Percentiles rank a stretch among this genome's conserved stretches.
Evolutionary conservation across 2,329 filamentous ascomycete genomes (phyloP).

Genomic region (Nigrospora sphaerica): DNA sequence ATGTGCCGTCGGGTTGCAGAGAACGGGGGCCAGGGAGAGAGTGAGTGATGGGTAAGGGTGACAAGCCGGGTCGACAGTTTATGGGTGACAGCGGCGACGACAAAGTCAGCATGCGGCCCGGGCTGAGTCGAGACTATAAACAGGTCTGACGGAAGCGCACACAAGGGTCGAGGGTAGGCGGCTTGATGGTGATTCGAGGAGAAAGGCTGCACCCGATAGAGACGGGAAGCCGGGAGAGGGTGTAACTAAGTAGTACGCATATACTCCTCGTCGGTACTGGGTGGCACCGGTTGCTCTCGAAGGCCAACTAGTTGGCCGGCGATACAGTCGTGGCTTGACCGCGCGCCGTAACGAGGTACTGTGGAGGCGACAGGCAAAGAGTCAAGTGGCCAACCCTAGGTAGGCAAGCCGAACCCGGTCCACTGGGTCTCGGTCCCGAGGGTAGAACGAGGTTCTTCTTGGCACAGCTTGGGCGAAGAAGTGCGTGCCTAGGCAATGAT

Average conservation of each 20-base stretch:
- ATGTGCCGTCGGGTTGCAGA: too few species aligned
- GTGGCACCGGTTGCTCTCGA: slow-evolving; percentile 1
- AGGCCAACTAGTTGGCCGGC: not conserved
- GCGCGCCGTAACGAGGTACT: too few species aligned
- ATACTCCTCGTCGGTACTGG: not conserved
- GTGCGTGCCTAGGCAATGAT: too few species aligned
- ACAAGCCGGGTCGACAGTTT: too few species aligned
- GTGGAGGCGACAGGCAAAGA: too few species aligned
- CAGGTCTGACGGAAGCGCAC: slow-evolving; percentile 2
- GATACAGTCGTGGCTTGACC: not conserved
- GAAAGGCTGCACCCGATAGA: slow-evolving; percentile 2
- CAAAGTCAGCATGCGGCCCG: not conserved
- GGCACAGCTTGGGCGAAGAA: too few species aligned
- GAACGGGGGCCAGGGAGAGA: too few species aligned
- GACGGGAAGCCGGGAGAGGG: slow-evolving; percentile 3
- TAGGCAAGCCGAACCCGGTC: not conserved
- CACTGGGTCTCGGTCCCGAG: not conserved
- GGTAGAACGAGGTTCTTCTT: too few species aligned
- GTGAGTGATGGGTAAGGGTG: too few species aligned
- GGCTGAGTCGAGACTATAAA: slow-evolving; percentile 5
- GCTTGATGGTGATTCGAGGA: slow-evolving; percentile 5
- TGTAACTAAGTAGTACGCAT: not conserved
- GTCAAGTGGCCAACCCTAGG: too few species aligned
- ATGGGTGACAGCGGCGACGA: too few species aligned
- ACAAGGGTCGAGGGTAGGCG: not conserved